These are phyloP conservation scores for Panus rudis DNA, from an alignment of 768 basidiomycete species.

Conservation along the genomic window DNA sequence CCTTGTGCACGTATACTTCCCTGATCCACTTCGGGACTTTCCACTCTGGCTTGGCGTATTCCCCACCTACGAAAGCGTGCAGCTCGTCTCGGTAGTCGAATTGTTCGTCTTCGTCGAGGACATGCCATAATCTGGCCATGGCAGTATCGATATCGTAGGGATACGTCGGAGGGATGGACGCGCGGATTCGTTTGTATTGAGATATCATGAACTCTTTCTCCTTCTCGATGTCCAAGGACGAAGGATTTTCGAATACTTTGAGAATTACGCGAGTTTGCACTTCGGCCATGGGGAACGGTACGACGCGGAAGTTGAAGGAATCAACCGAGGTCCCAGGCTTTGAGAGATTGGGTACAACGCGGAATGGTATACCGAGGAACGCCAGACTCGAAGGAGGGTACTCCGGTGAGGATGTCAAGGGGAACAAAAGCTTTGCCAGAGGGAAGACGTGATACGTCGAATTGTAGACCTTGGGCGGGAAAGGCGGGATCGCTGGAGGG, in stretches of 20 bases:
- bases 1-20: conserved; percentile 44
- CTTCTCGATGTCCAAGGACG: conserved; percentile 37
- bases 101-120: conserved; percentile 44
- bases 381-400: conserved; percentile 47
- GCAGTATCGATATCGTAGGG: too few species aligned
- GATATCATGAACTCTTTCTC: conserved; percentile 45
- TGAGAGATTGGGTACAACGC: too few species aligned
- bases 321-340: too few species aligned
- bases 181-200: conserved; percentile 40
- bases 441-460: conserved; percentile 65
- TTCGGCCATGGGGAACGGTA: conserved; percentile 74
- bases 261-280: conserved; percentile 64
- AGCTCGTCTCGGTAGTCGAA: conserved; percentile 64
- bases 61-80: conserved; percentile 36
- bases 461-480: conserved; percentile 51
- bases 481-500: conserved; percentile 40
- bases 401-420: conserved; percentile 37
- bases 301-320: too few species aligned
- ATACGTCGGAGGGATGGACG: conserved; percentile 2
- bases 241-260: conserved; percentile 46
- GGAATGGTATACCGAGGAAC: conserved; percentile 55
- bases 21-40: conserved; percentile 51
- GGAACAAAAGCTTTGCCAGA: conserved; percentile 64
- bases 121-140: conserved; percentile 53
- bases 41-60: conserved; percentile 22